phyloP scores from a whole-genome alignment of 345 rosid genomes.

The Carallia brachiata region DNA sequence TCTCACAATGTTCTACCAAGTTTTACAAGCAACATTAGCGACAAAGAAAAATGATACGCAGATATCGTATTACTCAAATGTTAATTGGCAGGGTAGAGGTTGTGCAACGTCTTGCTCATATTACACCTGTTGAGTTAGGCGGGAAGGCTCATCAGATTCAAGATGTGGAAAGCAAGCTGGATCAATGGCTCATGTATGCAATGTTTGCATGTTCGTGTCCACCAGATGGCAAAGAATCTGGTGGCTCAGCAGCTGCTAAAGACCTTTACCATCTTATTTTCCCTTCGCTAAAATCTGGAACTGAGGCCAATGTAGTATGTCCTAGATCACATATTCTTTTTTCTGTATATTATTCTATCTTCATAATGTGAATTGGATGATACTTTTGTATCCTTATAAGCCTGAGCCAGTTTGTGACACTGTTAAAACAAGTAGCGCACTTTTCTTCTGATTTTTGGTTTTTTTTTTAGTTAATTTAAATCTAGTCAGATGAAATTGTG shows the following conservation, averaged over 20 bases:
- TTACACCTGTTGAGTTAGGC: constrained; percentile 90
- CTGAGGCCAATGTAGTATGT: constrained; percentile 82
- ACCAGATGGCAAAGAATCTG: constrained; percentile 75
- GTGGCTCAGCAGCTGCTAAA: constrained; percentile 75
- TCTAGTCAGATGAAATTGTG: no score
- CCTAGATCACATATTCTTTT: not conserved
- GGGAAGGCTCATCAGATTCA: constrained; percentile 89
- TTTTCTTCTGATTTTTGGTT: no score
- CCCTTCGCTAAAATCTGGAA: constrained; percentile 83
- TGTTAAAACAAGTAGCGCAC: no score
- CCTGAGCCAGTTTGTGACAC: no score
- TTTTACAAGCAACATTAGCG: constrained; percentile 4
- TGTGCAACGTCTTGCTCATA: constrained; percentile 76
- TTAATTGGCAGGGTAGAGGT: constrained; percentile 66
- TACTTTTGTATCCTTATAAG: no score
- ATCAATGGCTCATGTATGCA: constrained; percentile 97
- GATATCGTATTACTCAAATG: constrained; percentile 7
- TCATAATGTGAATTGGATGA: not conserved
- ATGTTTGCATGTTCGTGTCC: constrained; percentile 97
- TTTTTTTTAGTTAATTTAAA: no score
- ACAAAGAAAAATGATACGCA: not conserved
- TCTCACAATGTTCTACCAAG: constrained; percentile 9
- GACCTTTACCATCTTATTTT: constrained; percentile 87
- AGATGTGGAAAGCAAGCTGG: constrained; percentile 89
- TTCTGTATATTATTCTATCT: constrained; percentile 5